A percentile compares a stretch with the other conserved stretches of the same genome.
phyloP scores from a whole-genome alignment of 176 grass and related monocot genomes.

The Aegilops sharonensis region DNA sequence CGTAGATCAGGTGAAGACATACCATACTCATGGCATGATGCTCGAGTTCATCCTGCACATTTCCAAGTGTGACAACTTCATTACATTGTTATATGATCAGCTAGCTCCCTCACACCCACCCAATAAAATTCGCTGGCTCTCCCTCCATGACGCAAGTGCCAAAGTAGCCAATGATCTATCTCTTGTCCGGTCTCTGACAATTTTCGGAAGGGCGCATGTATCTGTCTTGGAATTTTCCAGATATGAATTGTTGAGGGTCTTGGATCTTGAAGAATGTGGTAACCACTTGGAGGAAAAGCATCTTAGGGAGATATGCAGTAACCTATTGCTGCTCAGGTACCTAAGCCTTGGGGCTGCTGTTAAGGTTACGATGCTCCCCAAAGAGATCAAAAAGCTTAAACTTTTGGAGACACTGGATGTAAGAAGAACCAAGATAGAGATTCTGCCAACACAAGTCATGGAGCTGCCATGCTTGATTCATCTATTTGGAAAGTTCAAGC shows the following conservation, averaged over 20 bases:
- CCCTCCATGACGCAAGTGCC: background rate
- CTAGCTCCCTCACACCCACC: background rate
- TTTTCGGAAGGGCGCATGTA: background rate
- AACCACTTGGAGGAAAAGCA: background rate
- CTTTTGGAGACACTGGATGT: conserved; percentile 1
- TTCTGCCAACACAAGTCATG: background rate
- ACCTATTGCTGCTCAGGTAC: background rate
- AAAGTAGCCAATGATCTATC: background rate
- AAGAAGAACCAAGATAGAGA: background rate
- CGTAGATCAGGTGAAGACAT: background rate
- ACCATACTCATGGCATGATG: background rate
- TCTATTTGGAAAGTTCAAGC: background rate
- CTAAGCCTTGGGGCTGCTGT: background rate
- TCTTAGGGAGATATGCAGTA: background rate
- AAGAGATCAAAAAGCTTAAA: background rate
- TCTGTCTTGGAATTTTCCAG: background rate
- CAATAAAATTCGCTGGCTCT: background rate
- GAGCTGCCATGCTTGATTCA: background rate
- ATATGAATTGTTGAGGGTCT: background rate
- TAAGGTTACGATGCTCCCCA: background rate
- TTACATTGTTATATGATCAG: background rate
- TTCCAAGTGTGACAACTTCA: background rate
- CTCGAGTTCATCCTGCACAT: background rate
- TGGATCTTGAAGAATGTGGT: background rate
- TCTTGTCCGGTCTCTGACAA: background rate